Percentiles rank a stretch among this genome's conserved stretches.
Conservation (phyloP, 2,329 filamentous ascomycete species). For the Talaromyces sp. region DNA sequence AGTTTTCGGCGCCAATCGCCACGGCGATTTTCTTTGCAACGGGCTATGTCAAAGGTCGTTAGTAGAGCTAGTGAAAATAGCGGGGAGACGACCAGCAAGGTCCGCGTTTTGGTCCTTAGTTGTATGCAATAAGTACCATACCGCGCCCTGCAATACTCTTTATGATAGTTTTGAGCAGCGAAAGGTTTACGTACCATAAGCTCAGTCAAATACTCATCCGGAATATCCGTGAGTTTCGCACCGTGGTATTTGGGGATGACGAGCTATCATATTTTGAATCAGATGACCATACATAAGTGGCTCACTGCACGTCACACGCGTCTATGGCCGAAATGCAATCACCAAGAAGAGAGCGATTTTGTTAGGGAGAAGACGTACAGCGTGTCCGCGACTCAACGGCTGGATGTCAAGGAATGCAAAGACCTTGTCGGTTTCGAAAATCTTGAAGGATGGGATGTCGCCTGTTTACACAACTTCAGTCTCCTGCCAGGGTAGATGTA, state of each 20-base stretch:
- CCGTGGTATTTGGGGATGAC: conserved; percentile 96
- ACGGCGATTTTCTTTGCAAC: conserved; percentile 81
- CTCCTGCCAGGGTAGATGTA: not conserved
- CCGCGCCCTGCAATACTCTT: no score
- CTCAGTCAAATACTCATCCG: conserved; percentile 79
- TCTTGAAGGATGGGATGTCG: conserved; percentile 93
- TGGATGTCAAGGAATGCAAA: conserved; percentile 96
- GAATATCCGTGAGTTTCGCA: conserved; percentile 85
- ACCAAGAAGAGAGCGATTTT: not conserved
- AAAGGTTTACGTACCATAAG: conserved; percentile 59
- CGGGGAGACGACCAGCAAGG: conserved; percentile 18
- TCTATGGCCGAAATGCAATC: no score
- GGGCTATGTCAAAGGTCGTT: conserved; percentile 46
- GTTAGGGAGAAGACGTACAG: conserved; percentile 54
- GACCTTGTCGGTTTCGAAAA: conserved; percentile 90
- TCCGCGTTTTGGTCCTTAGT: conserved; percentile 11
- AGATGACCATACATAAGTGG: no score
- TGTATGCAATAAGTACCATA: not conserved
- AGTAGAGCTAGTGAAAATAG: not conserved
- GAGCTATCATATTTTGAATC: conserved; percentile 57
- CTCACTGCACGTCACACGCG: no score
- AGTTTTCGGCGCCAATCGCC: conserved; percentile 72
- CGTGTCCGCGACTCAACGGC: conserved; percentile 81
- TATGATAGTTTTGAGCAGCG: not conserved
- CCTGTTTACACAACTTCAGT: conserved; percentile 52